phyloP scores from a whole-genome alignment of 176 grass and related monocot species.

The Carex parvula region DNA sequence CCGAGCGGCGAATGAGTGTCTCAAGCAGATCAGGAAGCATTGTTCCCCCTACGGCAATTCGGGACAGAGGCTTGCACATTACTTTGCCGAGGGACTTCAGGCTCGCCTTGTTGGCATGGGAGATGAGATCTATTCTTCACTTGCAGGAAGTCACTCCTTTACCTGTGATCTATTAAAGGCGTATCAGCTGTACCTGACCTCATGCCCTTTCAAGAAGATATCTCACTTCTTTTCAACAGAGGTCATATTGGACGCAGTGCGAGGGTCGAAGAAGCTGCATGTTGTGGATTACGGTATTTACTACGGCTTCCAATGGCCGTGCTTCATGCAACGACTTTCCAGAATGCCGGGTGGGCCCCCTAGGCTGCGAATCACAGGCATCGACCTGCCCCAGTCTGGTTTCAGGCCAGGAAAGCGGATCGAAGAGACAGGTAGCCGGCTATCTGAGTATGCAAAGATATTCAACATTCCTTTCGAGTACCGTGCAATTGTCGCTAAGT shows the following conservation, averaged over 20 bases:
- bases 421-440: constrained; percentile 4
- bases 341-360: not conserved
- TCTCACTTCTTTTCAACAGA: constrained; percentile 20
- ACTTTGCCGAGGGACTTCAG: constrained; percentile 10
- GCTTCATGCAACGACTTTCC: constrained; percentile 21
- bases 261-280: constrained; percentile 17
- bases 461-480: constrained; percentile 24
- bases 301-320: constrained; percentile 23
- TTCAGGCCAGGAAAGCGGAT: constrained; percentile 14
- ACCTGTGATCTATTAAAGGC: constrained; percentile 28
- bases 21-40: constrained; percentile 13
- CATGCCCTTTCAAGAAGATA: constrained; percentile 19
- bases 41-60: not conserved
- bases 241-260: not conserved
- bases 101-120: constrained; percentile 10
- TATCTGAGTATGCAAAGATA: constrained; percentile 14
- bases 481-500: not conserved
- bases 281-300: constrained; percentile 20
- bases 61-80: not conserved
- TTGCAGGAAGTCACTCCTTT: constrained; percentile 1
- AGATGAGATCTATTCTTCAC: not conserved
- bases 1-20: not conserved
- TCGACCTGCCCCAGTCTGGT: constrained; percentile 16
- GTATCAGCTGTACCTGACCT: constrained; percentile 19
- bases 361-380: constrained; percentile 6